Evolutionary conservation across 768 basidiomycete genomes (phyloP).

Genomic region (Sistotremastrum niveocremeum): DNA sequence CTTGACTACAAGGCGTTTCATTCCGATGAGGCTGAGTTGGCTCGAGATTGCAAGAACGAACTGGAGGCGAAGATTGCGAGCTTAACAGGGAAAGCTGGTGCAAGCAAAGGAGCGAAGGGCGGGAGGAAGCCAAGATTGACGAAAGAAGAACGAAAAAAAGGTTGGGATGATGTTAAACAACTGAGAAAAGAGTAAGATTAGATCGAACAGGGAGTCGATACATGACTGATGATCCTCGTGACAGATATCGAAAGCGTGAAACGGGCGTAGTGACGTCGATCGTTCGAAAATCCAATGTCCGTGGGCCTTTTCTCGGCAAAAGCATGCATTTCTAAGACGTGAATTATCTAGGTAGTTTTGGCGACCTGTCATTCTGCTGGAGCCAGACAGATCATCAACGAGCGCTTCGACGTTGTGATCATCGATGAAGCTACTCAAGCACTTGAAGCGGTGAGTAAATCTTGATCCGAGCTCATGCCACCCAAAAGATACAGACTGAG

Average conservation of each 20-base stretch:
- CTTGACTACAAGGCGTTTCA: constrained; percentile 59
- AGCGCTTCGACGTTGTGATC: constrained; percentile 82
- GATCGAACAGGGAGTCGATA: not conserved
- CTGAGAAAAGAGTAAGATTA: constrained; percentile 74
- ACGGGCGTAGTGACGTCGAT: constrained; percentile 73
- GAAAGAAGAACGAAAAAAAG: constrained; percentile 52
- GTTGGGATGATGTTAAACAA: constrained; percentile 80
- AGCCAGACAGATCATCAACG: constrained; percentile 60
- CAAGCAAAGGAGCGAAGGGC: constrained; percentile 49
- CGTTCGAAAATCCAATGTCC: constrained; percentile 62
- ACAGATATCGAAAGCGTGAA: constrained; percentile 81
- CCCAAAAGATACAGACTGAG: not conserved
- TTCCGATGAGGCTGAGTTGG: constrained; percentile 71
- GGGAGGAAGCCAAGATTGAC: constrained; percentile 48
- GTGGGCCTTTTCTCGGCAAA: not conserved
- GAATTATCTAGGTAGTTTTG: constrained; percentile 52
- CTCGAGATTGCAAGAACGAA: constrained; percentile 82
- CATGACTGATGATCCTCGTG: not conserved
- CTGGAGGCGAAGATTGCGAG: constrained; percentile 53
- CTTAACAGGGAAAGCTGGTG: constrained; percentile 51
- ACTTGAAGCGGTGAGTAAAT: constrained; percentile 62
- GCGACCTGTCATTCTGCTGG: constrained; percentile 94
- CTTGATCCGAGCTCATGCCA: not conserved
- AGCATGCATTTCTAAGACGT: not conserved
- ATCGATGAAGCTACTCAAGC: constrained; percentile 99